These are phyloP conservation scores for Leavenworthia alabamica DNA, from an alignment of 345 rosid species.

Conservation along the genomic window DNA sequence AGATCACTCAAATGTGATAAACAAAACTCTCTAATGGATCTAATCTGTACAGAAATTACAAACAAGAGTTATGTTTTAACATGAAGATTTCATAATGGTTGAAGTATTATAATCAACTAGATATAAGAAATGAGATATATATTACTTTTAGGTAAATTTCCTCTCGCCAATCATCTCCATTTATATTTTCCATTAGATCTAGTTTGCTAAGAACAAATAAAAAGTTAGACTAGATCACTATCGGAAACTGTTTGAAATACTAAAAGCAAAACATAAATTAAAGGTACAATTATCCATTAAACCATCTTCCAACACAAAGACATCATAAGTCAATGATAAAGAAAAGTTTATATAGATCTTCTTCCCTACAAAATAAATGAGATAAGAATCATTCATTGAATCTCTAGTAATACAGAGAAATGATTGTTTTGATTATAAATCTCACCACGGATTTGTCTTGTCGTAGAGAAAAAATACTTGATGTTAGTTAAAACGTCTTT, in stretches of 20 bases:
- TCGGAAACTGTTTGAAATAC: background rate
- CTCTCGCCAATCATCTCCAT: conserved; percentile 86
- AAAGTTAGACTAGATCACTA: background rate
- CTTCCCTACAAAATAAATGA: too few relatives aligned
- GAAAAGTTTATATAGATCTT: too few relatives aligned
- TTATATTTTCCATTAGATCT: conserved; percentile 18
- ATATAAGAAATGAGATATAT: background rate
- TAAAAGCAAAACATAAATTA: conserved; percentile 6
- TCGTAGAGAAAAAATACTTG: too few relatives aligned
- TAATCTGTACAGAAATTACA: conserved; percentile 40
- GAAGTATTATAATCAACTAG: background rate
- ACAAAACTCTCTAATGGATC: conserved; percentile 52
- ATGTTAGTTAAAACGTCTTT: too few relatives aligned
- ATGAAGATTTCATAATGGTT: background rate
- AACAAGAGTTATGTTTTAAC: background rate
- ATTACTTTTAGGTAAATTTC: conserved; percentile 83
- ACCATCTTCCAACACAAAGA: background rate
- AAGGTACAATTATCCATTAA: conserved; percentile 6
- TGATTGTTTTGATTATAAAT: too few relatives aligned
- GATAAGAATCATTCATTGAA: too few relatives aligned
- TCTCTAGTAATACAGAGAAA: too few relatives aligned
- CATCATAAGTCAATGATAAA: background rate
- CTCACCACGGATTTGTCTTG: too few relatives aligned
- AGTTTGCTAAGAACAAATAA: too few relatives aligned
- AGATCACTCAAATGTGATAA: conserved; percentile 50